phyloP scores from a whole-genome alignment of 306 rosid species.

The Delonix regia region DNA sequence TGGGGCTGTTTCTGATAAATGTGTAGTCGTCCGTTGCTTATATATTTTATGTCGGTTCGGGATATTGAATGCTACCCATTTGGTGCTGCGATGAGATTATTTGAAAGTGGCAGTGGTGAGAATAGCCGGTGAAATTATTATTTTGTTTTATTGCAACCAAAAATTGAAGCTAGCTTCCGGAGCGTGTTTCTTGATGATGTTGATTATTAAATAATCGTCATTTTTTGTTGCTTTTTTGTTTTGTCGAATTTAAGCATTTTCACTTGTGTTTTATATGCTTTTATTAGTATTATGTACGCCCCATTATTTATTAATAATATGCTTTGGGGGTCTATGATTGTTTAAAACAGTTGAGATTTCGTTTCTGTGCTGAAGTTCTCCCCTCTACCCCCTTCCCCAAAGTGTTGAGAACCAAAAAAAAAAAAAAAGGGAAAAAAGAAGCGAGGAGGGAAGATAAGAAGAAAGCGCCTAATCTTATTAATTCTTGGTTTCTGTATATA shows the following conservation, averaged over 20 bases:
- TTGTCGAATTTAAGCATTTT: constrained; percentile 27
- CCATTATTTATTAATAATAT: background rate
- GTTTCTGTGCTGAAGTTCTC: background rate
- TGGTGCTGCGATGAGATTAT: background rate
- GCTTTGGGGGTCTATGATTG: background rate
- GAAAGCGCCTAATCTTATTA: background rate
- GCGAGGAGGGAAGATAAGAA: background rate
- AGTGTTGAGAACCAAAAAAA: background rate
- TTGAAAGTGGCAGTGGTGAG: background rate
- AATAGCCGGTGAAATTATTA: background rate
- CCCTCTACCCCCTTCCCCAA: background rate
- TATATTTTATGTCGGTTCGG: background rate
- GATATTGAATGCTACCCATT: background rate
- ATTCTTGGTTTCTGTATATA: background rate
- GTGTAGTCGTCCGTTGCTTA: background rate
- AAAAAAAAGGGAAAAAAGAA: background rate
- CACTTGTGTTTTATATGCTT: background rate
- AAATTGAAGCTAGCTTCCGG: constrained; percentile 3
- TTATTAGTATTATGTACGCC: background rate
- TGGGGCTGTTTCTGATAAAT: background rate
- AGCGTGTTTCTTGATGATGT: background rate
- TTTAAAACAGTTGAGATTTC: constrained; percentile 15
- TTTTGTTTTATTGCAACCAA: background rate
- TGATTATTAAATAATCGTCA: constrained; percentile 5
- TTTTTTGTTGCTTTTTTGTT: background rate